These are phyloP conservation scores for Stylonectria norvegica DNA, from an alignment of 2,329 filamentous ascomycete species.

Conservation along the genomic window DNA sequence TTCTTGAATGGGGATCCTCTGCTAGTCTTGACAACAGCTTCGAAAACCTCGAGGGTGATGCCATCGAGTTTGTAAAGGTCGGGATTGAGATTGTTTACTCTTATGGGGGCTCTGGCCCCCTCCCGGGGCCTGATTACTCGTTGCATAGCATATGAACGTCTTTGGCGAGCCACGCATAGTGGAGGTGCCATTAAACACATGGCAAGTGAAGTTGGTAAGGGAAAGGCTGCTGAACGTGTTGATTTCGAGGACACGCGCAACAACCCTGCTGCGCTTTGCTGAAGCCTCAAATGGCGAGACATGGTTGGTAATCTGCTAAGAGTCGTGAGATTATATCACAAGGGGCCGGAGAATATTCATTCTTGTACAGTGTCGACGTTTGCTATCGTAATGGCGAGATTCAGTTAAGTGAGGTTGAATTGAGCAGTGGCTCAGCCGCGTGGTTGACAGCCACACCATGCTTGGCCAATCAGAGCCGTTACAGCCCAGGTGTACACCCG, in stretches of 20 bases:
- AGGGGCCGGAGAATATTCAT: too few species aligned
- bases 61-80: constrained; percentile 20
- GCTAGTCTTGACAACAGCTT: constrained; percentile 13
- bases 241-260: constrained; percentile 5
- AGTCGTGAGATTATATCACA: too few species aligned
- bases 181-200: background rate
- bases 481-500: constrained; percentile 4
- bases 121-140: too few species aligned
- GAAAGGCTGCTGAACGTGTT: background rate
- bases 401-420: constrained; percentile 7
- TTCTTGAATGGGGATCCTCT: constrained; percentile 13
- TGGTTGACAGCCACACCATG: constrained; percentile 3
- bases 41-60: constrained; percentile 23
- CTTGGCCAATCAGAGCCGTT: constrained; percentile 19
- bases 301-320: background rate
- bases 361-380: too few species aligned
- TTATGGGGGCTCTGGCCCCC: too few species aligned
- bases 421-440: constrained; percentile 17
- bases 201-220: constrained; percentile 1
- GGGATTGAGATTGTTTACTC: too few species aligned
- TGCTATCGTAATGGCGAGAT: too few species aligned
- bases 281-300: constrained; percentile 6
- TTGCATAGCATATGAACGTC: constrained; percentile 16
- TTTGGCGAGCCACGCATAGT: constrained; percentile 7
- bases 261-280: constrained; percentile 7